Percentiles rank a stretch among this genome's conserved stretches.
These are phyloP conservation scores for Rhizomucor pusillus DNA, from an alignment of 371 early-diverging fungal species.

Conservation along the genomic window DNA sequence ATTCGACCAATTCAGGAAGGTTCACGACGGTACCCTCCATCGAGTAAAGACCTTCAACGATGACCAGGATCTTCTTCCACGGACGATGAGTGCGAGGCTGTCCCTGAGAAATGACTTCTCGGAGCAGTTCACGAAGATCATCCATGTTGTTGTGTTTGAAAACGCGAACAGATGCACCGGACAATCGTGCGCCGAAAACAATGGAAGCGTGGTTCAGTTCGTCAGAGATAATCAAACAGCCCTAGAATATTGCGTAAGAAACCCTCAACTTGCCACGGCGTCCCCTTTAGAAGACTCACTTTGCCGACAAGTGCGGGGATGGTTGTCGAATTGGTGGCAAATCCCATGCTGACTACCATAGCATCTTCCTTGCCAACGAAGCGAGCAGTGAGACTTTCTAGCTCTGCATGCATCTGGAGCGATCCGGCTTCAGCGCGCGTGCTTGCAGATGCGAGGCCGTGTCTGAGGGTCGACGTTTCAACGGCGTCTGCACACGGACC, in stretches of 20 bases:
- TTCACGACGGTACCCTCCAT: constrained; percentile 98
- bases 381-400: constrained; percentile 94
- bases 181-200: constrained; percentile 94
- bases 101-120: constrained; percentile 96
- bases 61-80: constrained; percentile 98
- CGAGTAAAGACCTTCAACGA: constrained; percentile 98
- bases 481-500: constrained; percentile 95
- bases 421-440: constrained; percentile 72
- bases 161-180: constrained; percentile 92
- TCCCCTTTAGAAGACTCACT: too few relatives aligned
- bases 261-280: too few relatives aligned
- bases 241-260: too few relatives aligned
- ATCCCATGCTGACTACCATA: constrained; percentile 98
- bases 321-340: constrained; percentile 97
- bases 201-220: constrained; percentile 98
- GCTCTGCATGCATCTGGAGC: constrained; percentile 68
- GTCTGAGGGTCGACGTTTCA: constrained; percentile 61
- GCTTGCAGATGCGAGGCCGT: constrained; percentile 69
- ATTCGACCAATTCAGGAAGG: constrained; percentile 86
- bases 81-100: constrained; percentile 70
- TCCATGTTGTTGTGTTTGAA: constrained; percentile 94
- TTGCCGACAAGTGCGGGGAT: constrained; percentile 87
- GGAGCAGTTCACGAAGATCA: constrained; percentile 85
- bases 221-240: constrained; percentile 95
- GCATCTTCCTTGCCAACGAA: constrained; percentile 96